Base-by-base conservation (phyloP, 768 basidiomycete genomes). In the Peribolospora kevripleyi region DNA sequence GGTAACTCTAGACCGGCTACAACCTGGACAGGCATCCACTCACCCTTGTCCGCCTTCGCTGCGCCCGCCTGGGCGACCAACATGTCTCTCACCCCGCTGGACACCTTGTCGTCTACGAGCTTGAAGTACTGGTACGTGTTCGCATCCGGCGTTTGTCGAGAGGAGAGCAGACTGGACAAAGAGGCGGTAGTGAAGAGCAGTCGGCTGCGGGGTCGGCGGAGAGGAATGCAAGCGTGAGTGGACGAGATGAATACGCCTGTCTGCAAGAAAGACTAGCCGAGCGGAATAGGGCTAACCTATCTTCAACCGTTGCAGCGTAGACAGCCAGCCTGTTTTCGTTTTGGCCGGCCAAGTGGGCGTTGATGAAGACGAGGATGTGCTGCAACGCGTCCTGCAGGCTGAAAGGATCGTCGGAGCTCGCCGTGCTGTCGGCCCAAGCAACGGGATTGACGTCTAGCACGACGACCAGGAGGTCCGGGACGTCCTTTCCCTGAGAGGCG, bases 271-370 rank as follows among this genome's bases (percentile, higher is more conserved):
- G 13, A 63, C 62, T 61, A 53, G 63, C 63, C 25, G 25, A 25
- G 25, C 25, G 25, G 25, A 25, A 25, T 25, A 25, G 25, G 25
- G 25, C 25, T 25, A 65, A 61, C 55, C 53, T 56, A 4, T 65
- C 65, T 0, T 62, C 60, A 38, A 54, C 51, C 54, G 58, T 63
- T 4, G 90, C 91, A 6, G 78, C 91, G 65, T 86, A 91, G 54
- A 95, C 82, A 5, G 87, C 84, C 45, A 98, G 73, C 4, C 82
- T 76, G 65, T 98, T 98, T 66, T 91, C 88, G 69, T 88, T 81
- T 60, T 81, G 78, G 59, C 78, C 75, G 2, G 88, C 88, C 57
- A 97, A 75, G 68, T 97, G 88, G 3, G 87, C 77, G 64, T 98
- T 97, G 63, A 91, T 71, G 63, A 95, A 91, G 40, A 83, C 80